Base-by-base conservation (phyloP, 2,329 filamentous ascomycete genomes). In the Stachybotrys elegans region DNA sequence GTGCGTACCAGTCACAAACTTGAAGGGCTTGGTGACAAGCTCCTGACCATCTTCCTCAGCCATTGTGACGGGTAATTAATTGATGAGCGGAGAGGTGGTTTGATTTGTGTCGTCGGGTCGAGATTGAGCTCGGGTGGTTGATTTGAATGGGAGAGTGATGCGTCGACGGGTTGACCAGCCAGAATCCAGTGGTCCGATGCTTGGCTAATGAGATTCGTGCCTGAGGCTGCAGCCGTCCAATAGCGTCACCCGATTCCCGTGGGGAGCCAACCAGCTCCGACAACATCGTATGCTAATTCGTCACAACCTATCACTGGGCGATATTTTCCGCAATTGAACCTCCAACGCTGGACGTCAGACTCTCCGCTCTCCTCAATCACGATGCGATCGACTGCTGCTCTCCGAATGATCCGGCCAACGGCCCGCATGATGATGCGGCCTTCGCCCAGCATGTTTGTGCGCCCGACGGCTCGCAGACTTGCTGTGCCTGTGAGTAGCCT, bases 1-100 rank as follows among this genome's bases (percentile, higher is more conserved):
- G 47, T 43, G 70, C 88, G 71, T 81, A 95, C 91, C 92, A 76
- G 92, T 97, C 66, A 97, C 93, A 77, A 97, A 97, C 87, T 98
- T 98, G 86, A 98, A 98, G 73, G 94, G 94, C 84, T 96, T 98
- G 75, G 91, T 96, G 58, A 79, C 78, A 71, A 79, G 78, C 71
- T 95, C 87, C 61, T 70, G 62, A 66, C 82, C 78, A 64, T 88
- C 84, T 66, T 88, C 88, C 63, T 94, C 88, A 69, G 90, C 86
- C 92, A 98, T 98, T 34, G 4, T 34, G 11, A 17, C 9, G 19
- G 31, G 19, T 34, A 12, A 17, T 91, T 80, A 57, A 54, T 55
- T 61, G 56, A 53, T 61, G 61, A 51, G 44, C 45, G 20, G 51
- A 49, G 53, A 46, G 45, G 56, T 51, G 52, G 50, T 48, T 51